These are phyloP conservation scores for Leucosporidium yakuticum DNA, from an alignment of 768 basidiomycete genomes.

Conservation along the genomic window DNA sequence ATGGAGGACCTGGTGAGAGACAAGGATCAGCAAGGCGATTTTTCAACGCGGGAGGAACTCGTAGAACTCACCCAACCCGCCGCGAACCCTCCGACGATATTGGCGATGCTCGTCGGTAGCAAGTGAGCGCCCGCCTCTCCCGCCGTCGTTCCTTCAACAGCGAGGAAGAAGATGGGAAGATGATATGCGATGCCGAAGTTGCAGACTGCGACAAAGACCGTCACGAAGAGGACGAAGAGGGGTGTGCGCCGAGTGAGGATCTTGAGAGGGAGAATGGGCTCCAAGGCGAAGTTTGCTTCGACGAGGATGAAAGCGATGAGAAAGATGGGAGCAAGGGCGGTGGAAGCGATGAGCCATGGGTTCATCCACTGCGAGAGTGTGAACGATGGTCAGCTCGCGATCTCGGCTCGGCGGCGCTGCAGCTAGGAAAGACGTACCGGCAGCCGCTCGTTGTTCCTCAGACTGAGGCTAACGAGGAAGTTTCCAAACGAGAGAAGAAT, in stretches of 20 bases:
- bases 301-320: constrained; percentile 62
- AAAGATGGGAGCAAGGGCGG: constrained; percentile 55
- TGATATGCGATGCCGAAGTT: constrained; percentile 17
- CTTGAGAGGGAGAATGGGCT: constrained; percentile 66
- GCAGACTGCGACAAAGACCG: constrained; percentile 7
- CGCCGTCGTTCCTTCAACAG: neutral
- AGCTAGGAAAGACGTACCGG: constrained; percentile 43
- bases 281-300: constrained; percentile 67
- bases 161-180: constrained; percentile 10
- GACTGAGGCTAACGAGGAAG: constrained; percentile 47
- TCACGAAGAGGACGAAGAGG: constrained; percentile 51
- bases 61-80: neutral
- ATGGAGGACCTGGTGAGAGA: too few species aligned
- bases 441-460: constrained; percentile 41
- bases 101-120: neutral
- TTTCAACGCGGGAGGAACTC: too few species aligned
- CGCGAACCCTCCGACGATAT: neutral
- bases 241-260: constrained; percentile 61
- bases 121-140: constrained; percentile 12
- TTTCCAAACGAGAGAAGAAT: constrained; percentile 52
- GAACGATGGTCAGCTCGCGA: too few species aligned
- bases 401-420: too few species aligned
- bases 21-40: too few species aligned
- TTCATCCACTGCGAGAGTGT: constrained; percentile 48
- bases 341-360: constrained; percentile 60